These are phyloP conservation scores for Saururus chinensis DNA, from an alignment of 164 flowering plant genomes.

Conservation along the genomic window DNA sequence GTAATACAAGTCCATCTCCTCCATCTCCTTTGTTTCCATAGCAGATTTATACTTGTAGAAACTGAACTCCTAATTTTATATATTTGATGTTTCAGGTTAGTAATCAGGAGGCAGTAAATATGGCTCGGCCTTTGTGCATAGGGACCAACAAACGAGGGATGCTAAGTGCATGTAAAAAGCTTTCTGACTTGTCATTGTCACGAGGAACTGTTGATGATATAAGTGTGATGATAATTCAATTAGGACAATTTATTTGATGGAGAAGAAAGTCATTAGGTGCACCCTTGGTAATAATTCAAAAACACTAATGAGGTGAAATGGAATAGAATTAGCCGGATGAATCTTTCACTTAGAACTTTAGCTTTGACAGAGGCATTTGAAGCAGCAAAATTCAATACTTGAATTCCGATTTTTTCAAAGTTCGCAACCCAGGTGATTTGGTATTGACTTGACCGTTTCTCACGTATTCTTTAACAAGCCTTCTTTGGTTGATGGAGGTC, in stretches of 20 bases:
- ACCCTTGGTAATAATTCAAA: not conserved
- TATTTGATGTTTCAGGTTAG: slow-evolving; percentile 35
- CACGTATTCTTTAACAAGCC: too few species aligned
- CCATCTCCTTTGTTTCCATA: too few species aligned
- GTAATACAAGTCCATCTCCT: slow-evolving; percentile 17
- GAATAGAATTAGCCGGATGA: not conserved
- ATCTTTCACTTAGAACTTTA: not conserved
- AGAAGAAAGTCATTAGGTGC: not conserved
- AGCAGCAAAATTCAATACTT: not conserved
- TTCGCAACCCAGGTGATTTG: too few species aligned
- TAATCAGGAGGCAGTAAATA: slow-evolving; percentile 80
- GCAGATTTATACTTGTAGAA: not conserved
- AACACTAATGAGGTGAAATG: not conserved
- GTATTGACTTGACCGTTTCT: too few species aligned
- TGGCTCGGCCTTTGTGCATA: slow-evolving; percentile 33
- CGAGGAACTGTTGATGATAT: slow-evolving; percentile 75
- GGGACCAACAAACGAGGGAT: slow-evolving; percentile 24
- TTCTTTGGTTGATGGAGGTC: too few species aligned
- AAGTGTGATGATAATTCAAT: slow-evolving; percentile 55
- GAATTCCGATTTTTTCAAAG: too few species aligned
- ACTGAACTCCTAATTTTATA: not conserved
- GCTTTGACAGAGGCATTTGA: not conserved
- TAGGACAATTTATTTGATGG: slow-evolving; percentile 20
- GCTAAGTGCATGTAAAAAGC: slow-evolving; percentile 56
- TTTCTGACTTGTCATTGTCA: slow-evolving; percentile 37